These are phyloP conservation scores for Diaporthe citri DNA, from an alignment of 2,329 filamentous ascomycete genomes.

Conservation along the genomic window DNA sequence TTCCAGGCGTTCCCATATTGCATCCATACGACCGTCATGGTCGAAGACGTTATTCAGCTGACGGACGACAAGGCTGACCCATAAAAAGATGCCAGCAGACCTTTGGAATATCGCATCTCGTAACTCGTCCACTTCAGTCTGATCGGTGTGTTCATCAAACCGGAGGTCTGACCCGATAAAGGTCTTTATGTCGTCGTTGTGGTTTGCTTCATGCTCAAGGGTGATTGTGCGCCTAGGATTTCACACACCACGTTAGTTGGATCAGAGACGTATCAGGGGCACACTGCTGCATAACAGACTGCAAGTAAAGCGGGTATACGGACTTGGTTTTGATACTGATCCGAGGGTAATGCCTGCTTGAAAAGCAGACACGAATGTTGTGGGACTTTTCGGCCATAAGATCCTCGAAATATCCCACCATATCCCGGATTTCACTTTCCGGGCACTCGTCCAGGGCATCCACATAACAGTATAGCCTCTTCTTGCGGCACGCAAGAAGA, in stretches of 20 bases:
- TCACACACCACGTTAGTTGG: neutral
- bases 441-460: slow-evolving; percentile 64
- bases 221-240: neutral
- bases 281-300: slow-evolving; percentile 13
- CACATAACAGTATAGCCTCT: slow-evolving; percentile 43
- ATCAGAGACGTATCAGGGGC: neutral
- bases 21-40: neutral
- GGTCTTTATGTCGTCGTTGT: neutral
- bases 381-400: slow-evolving; percentile 46
- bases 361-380: slow-evolving; percentile 54
- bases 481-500: slow-evolving; percentile 16
- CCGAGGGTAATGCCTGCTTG: slow-evolving; percentile 60
- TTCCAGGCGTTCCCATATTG: neutral
- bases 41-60: neutral
- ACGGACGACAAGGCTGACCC: neutral
- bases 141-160: neutral
- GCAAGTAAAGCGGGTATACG: neutral
- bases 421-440: slow-evolving; percentile 54
- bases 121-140: neutral
- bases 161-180: neutral
- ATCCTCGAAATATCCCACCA: slow-evolving; percentile 57
- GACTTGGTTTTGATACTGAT: slow-evolving; percentile 45
- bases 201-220: neutral
- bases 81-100: neutral
- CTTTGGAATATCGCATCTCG: neutral